phyloP scores from a whole-genome alignment of 2,329 filamentous ascomycete genomes.

The Talaromyces sp. region DNA sequence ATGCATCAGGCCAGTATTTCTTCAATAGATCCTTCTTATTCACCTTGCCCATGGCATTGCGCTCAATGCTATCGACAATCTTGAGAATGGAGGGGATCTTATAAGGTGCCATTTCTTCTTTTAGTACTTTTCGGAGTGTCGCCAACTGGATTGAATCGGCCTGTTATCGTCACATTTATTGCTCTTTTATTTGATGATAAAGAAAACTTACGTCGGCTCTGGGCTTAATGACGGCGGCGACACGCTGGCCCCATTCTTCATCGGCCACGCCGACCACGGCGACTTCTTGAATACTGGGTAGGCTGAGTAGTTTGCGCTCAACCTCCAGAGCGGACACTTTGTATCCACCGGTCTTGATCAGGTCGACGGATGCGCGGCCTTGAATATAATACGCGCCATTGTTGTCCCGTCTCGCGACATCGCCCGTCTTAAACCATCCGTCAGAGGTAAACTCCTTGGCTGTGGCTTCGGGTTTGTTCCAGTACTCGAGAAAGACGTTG shows the following conservation, averaged over 20 bases:
- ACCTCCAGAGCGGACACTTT: conserved; percentile 53
- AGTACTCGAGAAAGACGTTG: conserved; percentile 35
- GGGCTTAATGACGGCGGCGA: conserved; percentile 48
- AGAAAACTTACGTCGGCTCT: conserved; percentile 25
- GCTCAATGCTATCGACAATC: conserved; percentile 70
- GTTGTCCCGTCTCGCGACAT: conserved; percentile 31
- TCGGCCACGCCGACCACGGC: conserved; percentile 51
- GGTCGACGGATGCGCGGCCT: conserved; percentile 48
- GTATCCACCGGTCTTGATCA: conserved; percentile 53
- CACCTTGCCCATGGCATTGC: conserved; percentile 92
- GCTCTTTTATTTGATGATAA: background rate
- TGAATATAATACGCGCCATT: conserved; percentile 47
- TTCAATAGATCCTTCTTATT: conserved; percentile 37
- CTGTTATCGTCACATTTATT: conserved; percentile 9
- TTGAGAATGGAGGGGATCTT: conserved; percentile 90
- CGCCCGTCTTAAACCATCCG: conserved; percentile 47
- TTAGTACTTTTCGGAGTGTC: conserved; percentile 45
- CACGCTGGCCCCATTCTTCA: conserved; percentile 51
- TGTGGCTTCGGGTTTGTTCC: conserved; percentile 39
- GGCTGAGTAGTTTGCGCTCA: conserved; percentile 47
- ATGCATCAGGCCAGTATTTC: conserved; percentile 28
- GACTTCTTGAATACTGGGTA: conserved; percentile 47
- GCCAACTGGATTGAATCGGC: conserved; percentile 20
- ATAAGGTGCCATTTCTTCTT: conserved; percentile 70
- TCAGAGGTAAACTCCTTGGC: conserved; percentile 41